Evolutionary conservation across 2,329 filamentous ascomycete genomes (phyloP).

Genomic region (Penicillium verrucosum): DNA sequence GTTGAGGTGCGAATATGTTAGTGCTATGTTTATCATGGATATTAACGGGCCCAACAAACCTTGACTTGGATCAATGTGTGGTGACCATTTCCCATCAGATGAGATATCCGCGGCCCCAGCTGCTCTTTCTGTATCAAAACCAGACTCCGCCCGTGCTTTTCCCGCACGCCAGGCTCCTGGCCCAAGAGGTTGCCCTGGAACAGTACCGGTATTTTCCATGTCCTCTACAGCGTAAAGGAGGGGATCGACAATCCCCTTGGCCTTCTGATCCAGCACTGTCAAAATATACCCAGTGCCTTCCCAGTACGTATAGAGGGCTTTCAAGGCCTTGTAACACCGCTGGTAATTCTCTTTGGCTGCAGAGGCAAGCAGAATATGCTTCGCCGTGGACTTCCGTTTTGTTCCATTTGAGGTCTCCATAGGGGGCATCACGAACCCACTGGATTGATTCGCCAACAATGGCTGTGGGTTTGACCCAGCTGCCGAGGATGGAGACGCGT

Average conservation of each 20-base stretch:
- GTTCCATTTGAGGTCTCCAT: constrained; percentile 28
- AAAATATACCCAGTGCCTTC: constrained; percentile 82
- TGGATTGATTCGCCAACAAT: constrained; percentile 31
- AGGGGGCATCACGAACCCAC: constrained; percentile 35
- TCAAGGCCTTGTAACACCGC: constrained; percentile 76
- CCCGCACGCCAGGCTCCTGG: constrained; percentile 50
- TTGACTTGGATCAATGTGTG: constrained; percentile 51
- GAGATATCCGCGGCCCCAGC: constrained; percentile 27
- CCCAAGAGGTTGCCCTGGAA: constrained; percentile 51
- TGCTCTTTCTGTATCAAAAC: constrained; percentile 17
- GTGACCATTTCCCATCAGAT: constrained; percentile 39
- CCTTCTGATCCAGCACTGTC: constrained; percentile 80
- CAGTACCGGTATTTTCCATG: constrained; percentile 65
- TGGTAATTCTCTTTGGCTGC: constrained; percentile 86
- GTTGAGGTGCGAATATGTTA: constrained; percentile 43
- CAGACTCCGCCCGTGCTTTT: constrained; percentile 33
- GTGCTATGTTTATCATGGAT: constrained; percentile 11
- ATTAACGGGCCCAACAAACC: constrained; percentile 34
- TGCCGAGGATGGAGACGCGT: constrained; percentile 63
- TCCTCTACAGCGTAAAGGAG: constrained; percentile 66
- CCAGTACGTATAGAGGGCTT: constrained; percentile 81
- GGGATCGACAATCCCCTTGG: constrained; percentile 79
- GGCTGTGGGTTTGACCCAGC: constrained; percentile 52
- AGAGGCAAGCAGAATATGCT: constrained; percentile 73
- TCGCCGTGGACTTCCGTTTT: constrained; percentile 43